These are phyloP conservation scores for Cryptococcus sp. DNA, from an alignment of 1,284 basidiomycete genomes.

Conservation along the genomic window DNA sequence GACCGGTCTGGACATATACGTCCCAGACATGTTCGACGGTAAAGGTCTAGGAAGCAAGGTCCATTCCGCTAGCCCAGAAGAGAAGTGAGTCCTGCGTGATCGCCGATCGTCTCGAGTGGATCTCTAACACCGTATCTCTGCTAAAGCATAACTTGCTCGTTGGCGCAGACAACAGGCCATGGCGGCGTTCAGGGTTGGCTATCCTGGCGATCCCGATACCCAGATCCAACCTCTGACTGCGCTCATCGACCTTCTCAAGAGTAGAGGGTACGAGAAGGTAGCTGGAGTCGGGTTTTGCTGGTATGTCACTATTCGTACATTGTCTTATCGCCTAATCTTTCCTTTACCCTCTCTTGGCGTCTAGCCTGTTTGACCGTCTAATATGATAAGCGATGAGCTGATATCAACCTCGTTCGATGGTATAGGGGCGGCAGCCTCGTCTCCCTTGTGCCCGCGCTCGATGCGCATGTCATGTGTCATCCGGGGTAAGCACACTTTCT, in stretches of 20 bases:
- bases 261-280: conserved; percentile 37
- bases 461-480: conserved; percentile 27
- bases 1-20: conserved; percentile 39
- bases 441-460: conserved; percentile 15
- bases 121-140: no score
- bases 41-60: conserved; percentile 34
- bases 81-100: conserved; percentile 5
- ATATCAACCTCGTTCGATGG: conserved; percentile 27
- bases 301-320: conserved; percentile 4
- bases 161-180: background rate
- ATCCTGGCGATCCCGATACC: conserved; percentile 8
- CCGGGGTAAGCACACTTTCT: conserved; percentile 20
- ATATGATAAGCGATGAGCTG: conserved; percentile 6
- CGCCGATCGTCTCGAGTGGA: background rate
- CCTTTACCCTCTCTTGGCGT: conserved; percentile 13
- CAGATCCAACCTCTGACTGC: conserved; percentile 21
- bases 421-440: conserved; percentile 15
- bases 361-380: background rate
- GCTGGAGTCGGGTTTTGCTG: conserved; percentile 47
- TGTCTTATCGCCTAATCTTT: conserved; percentile 5
- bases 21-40: conserved; percentile 49
- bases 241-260: conserved; percentile 34
- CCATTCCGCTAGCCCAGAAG: conserved; percentile 18
- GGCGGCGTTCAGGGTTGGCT: conserved; percentile 14
- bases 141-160: no score